Conservation (phyloP, 2,329 filamentous ascomycete genomes). For the Hypoxylon sp. region DNA sequence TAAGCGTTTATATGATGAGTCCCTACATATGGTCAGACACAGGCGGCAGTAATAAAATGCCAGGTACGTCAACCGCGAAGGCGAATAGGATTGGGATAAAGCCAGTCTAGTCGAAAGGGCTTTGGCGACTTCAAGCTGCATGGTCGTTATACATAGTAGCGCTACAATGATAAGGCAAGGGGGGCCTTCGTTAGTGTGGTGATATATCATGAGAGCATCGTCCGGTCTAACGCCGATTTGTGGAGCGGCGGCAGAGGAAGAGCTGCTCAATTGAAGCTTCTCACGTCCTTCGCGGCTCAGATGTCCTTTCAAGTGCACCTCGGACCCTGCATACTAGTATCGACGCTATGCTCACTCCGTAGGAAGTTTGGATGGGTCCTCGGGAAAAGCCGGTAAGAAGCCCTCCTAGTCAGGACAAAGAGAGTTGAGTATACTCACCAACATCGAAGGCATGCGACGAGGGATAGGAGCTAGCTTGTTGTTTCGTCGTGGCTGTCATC, state of each 20-base stretch:
- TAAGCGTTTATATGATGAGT: constrained; percentile 21
- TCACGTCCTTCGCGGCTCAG: constrained; percentile 34
- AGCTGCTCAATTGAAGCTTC: constrained; percentile 27
- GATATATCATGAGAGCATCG: constrained; percentile 41
- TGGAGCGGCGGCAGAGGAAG: constrained; percentile 38
- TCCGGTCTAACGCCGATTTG: constrained; percentile 43
- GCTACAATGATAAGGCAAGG: constrained; percentile 34
- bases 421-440: constrained; percentile 25
- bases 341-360: constrained; percentile 44
- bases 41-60: constrained; percentile 11
- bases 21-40: constrained; percentile 18
- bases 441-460: constrained; percentile 4
- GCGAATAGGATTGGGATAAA: constrained; percentile 25
- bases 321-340: constrained; percentile 40
- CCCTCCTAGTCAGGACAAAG: constrained; percentile 12
- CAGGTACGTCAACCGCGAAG: constrained; percentile 38
- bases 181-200: constrained; percentile 24
- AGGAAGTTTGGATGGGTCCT: constrained; percentile 34
- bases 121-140: constrained; percentile 43
- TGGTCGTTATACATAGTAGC: constrained; percentile 33
- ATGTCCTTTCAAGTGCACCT: constrained; percentile 27
- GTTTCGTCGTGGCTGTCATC: constrained; percentile 19
- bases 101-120: constrained; percentile 23
- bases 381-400: constrained; percentile 43
- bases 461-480: constrained; percentile 15